Conservation (phyloP, 176 grass and related monocot genomes). For the Bolboschoenus planiculmis region DNA sequence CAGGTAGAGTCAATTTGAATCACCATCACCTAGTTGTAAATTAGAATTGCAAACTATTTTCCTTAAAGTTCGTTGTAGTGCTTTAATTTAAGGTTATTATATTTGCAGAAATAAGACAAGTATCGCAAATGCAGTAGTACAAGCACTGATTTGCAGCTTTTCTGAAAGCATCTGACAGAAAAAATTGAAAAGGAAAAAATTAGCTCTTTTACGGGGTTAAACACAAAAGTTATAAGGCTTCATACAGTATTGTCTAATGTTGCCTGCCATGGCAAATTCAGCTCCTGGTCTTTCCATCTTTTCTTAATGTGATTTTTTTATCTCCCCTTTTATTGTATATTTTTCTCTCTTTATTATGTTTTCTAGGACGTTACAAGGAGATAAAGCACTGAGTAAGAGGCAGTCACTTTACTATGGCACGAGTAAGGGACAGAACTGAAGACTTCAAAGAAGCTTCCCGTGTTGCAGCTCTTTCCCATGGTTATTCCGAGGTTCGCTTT, state of each 20-base stretch:
- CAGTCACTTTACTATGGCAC: slow-evolving; percentile 40
- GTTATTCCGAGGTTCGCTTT: slow-evolving; percentile 57
- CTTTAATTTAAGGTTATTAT: background rate
- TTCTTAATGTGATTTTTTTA: background rate
- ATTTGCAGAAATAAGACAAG: background rate
- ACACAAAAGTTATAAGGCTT: background rate
- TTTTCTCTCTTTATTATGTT: background rate
- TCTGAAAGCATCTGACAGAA: background rate
- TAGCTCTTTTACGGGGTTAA: background rate
- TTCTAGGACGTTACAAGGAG: background rate
- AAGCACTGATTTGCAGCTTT: background rate
- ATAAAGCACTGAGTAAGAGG: background rate
- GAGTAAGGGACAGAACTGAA: slow-evolving; percentile 67
- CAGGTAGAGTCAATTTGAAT: background rate
- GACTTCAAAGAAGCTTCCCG: slow-evolving; percentile 73
- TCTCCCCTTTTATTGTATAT: background rate
- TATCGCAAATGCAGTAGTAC: background rate
- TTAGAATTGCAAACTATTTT: background rate
- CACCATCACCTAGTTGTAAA: background rate
- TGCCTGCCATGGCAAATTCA: background rate
- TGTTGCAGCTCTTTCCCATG: slow-evolving; percentile 46
- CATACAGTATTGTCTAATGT: background rate
- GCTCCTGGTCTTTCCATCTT: background rate
- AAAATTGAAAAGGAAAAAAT: background rate
- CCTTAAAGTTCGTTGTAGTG: background rate